phyloP scores from a whole-genome alignment of 2,329 filamentous ascomycete genomes.

The Fusarium haematococcum region DNA sequence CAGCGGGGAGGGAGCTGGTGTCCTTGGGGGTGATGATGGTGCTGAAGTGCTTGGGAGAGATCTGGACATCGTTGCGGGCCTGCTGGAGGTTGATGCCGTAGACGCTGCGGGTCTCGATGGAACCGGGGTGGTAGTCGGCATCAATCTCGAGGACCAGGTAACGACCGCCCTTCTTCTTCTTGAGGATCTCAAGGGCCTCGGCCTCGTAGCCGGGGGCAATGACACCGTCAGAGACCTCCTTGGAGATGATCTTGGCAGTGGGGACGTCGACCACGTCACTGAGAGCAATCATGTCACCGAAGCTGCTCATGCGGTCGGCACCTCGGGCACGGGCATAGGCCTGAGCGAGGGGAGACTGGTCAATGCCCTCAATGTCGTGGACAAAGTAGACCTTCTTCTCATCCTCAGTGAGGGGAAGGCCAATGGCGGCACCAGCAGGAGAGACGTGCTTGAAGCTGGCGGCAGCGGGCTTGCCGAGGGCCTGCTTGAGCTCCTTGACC shows the following conservation, averaged over 20 bases:
- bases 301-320: conserved; percentile 98
- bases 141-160: conserved; percentile 98
- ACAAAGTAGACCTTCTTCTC: conserved; percentile 99
- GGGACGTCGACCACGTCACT: conserved; percentile 91
- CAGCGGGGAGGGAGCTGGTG: conserved; percentile 76
- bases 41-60: conserved; percentile 86
- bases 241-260: conserved; percentile 97
- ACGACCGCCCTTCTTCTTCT: conserved; percentile 98
- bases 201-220: conserved; percentile 89
- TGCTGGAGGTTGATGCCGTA: conserved; percentile 92
- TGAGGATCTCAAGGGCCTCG: conserved; percentile 89
- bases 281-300: conserved; percentile 95
- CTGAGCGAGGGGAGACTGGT: conserved; percentile 87
- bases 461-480: conserved; percentile 88
- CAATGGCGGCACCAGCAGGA: conserved; percentile 94
- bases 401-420: conserved; percentile 83
- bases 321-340: conserved; percentile 96
- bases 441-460: conserved; percentile 99
- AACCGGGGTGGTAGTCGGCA: conserved; percentile 81
- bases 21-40: conserved; percentile 90
- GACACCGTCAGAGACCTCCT: conserved; percentile 97
- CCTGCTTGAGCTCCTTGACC: conserved; percentile 94
- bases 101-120: conserved; percentile 86
- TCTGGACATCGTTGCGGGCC: conserved; percentile 90
- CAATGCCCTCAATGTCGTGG: conserved; percentile 90